Evolutionary conservation across 164 flowering plant species (phyloP), one percentile per base, ranked within the genome.

Genomic region (Echeveria elegans): DNA sequence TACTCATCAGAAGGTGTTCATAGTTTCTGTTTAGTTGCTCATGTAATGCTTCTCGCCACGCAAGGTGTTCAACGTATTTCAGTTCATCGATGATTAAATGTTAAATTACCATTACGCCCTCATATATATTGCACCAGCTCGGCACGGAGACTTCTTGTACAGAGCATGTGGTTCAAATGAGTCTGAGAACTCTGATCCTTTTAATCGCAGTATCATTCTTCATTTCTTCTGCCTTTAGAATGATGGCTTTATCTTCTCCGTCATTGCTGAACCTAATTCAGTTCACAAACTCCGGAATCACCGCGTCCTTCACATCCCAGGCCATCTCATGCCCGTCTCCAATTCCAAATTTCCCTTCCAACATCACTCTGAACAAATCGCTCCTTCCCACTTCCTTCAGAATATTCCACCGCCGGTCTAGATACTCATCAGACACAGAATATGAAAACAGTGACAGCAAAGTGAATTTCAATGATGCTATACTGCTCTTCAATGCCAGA

Each of bases 401-500:
- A 63, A 3, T 21, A 40, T 36, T 63, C 24, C 28, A 40, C 21
- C 0, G 4, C 45, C 29, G 45, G 32, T 56, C 30, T 8, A 63
- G 66, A n/a, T 24, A 63, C 28, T 24, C 18, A 4, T 4, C 34
- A 31, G 66, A 10, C 9, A 6, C 67, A 5, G 82, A 66, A n/a
- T 76, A 78, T 12, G 82, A 73, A 11, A 81, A 77, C 5, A 83
- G 72, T 5, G 69, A 32, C 0, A 68, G 68, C 14, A 52, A 74
- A 70, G 66, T 67, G n/a, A 77, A 65, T 71, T 89, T 92, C 30
- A 78, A 82, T 1, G 83, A 78, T 40, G 96, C 92, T 0, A 92
- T 89, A 4, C 71, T 41, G 14, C 83, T 88, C 6, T 92, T 92
- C 82, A 92, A 92, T 66, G 64, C 31, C 18, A 69, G 95, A 43